Base-by-base conservation (phyloP, 176 grass and related monocot species). In the Eragrostis curvula region DNA sequence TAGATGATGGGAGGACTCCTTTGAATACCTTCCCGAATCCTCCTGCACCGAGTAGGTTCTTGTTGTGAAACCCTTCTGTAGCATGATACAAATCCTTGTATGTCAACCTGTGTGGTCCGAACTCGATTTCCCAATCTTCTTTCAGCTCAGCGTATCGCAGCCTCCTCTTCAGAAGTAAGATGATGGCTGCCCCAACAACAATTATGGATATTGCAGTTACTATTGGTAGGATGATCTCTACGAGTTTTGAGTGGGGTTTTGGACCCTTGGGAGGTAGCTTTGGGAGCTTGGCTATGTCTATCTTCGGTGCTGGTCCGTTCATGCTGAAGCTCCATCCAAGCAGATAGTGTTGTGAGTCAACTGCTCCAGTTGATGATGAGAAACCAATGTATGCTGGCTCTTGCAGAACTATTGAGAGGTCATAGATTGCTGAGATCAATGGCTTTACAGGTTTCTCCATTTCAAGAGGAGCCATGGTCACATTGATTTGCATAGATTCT, bases 61-160 rank as follows among this genome's bases (percentile, higher is more conserved):
- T 78, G 17, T 44, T 63, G 24, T 44, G 18, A 2, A 78, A 78
- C 29, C 59, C 75, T 5, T 78, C 43, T n/a, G 75, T 78, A 10
- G 59, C 59, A 8, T 49, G 59, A 25, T 64, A 65, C 27, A 78
- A 14, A 65, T 73, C 70, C 47, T 52, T 73, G 25, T 51, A 32
- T 51, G 25, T 50, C 7, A 51, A 52, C 27, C 70, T 73, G 15
- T 73, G 67, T 36, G 79, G 53, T 1, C 79, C 79, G 36, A 81
- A 81, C 25, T 81, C 67, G 14, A 36, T 7, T 29, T 81, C 67
- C 79, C 79, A 81, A 69, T 81, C 67, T 71, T 81, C 53, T 82
- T 82, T 82, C 21, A 82, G 52, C 43, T 71, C 79, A 30, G 27
- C 25, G 48, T 71, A 82, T 20, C 53, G 43, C 25, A 60, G 9